These are phyloP conservation scores for Quercus lobata DNA, from an alignment of 331 rosid species.

Conservation along the genomic window DNA sequence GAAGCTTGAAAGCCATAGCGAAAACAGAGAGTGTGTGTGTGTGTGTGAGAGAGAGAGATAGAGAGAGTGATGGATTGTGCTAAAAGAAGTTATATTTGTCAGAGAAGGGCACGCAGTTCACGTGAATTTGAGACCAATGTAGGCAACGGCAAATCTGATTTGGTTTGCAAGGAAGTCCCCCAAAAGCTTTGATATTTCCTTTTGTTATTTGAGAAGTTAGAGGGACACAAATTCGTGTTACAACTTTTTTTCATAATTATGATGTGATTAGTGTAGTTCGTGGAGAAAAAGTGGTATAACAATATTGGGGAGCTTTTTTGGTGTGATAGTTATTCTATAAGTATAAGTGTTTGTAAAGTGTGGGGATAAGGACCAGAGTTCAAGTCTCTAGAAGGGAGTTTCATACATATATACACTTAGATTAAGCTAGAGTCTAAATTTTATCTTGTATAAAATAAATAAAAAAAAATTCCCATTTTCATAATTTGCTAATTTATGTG, in stretches of 20 bases:
- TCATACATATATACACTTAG: no score
- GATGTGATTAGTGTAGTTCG: no score
- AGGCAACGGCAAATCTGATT: slow-evolving; percentile 21
- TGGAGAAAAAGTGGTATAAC: no score
- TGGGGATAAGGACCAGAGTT: no score
- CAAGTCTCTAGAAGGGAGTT: no score
- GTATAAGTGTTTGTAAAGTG: no score
- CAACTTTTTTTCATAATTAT: no score
- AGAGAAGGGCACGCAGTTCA: slow-evolving; percentile 57
- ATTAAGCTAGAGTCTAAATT: no score
- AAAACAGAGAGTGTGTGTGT: not conserved
- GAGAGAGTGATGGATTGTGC: not conserved
- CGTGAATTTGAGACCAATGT: slow-evolving; percentile 47
- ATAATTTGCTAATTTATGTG: no score
- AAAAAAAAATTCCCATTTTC: no score
- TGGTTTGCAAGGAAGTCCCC: slow-evolving; percentile 22
- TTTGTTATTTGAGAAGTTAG: not conserved
- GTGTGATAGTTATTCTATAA: accelerated
- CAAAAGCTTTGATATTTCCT: not conserved
- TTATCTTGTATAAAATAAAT: accelerated
- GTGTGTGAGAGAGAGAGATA: not conserved
- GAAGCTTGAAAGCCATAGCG: slow-evolving; percentile 19
- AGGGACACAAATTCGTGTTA: accelerated
- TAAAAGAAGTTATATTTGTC: slow-evolving; percentile 40
- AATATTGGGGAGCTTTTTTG: accelerated